Evolutionary conservation across 768 basidiomycete species (phyloP), one percentile per base, ranked within the genome.

Genomic region (Cantharellus anzutake): DNA sequence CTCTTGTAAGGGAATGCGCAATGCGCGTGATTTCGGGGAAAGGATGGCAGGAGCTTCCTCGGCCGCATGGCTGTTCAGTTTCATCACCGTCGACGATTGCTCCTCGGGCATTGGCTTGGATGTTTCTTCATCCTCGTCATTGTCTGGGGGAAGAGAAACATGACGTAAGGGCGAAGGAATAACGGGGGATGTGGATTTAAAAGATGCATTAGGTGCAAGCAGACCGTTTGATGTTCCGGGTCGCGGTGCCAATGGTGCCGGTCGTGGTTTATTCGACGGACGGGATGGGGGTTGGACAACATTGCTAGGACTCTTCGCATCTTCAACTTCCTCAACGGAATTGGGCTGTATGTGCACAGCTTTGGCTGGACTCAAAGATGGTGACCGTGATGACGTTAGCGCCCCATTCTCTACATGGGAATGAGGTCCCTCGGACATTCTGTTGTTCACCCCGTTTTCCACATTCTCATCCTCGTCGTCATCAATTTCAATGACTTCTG

Each of bases 141-240:
- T 56, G 62, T 58, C 11, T 2, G 55, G 65, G 0, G 75, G 73
- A 20, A 79, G 65, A 5, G 56, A 87, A 2, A 83, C 74, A 64
- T 88, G 82, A 3, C 86, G 78, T 51, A 89, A 71, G 35, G 86
- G 86, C 5, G 85, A 88, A 14, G 86, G 84, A 4, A 79, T 70
- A 7, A 75, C 77, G 3, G 86, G 86, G 1, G 76, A 70, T 16
- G 82, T 82, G 3, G 63, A 63, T 5, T 59, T 60, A 42, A 5
- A 66, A 65, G 58, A 68, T 41, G 52, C 40, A 35, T 53, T 52
- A 1, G 60, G 41, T 40, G 34, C 52, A 4, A 53, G 38, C 11
- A 52, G 39, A 4, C 41, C 41, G 14, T 60, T 55, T 37, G 44
- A 11, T 48, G 44, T 11, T 11, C 44, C 14, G 20, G 44, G 14